A percentile compares a stretch with the other conserved stretches of the same genome.
phyloP scores from a whole-genome alignment of 305 asterid genomes.

The Fraxinus velutina region DNA sequence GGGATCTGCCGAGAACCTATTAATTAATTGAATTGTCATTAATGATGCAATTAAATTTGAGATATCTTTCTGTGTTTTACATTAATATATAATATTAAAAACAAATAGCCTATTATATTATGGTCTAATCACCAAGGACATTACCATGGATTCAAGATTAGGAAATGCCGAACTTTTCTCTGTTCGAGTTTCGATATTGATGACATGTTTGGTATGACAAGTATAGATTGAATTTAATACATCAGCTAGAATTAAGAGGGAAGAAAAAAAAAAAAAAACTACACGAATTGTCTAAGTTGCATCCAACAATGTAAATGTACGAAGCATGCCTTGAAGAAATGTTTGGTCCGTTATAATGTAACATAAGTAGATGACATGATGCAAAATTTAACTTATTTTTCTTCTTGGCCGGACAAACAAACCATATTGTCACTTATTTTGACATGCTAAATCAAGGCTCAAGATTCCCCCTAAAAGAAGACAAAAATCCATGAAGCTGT shows the following conservation, averaged over 20 bases:
- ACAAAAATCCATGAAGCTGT: background rate
- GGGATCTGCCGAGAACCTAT: background rate
- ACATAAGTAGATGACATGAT: background rate
- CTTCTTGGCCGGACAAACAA: background rate
- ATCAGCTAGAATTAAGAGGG: background rate
- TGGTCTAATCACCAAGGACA: background rate
- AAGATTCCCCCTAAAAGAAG: background rate
- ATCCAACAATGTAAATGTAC: background rate
- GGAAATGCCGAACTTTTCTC: background rate
- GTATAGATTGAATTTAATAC: background rate
- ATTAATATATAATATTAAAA: too few relatives aligned
- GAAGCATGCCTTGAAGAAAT: background rate
- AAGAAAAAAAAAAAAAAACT: too few relatives aligned
- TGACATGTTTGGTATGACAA: background rate
- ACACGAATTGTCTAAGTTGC: background rate
- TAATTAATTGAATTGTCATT: background rate
- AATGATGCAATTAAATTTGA: background rate
- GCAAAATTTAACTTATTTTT: background rate
- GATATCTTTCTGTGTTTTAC: background rate
- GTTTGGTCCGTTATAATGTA: background rate
- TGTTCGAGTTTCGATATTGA: background rate
- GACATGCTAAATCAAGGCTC: background rate
- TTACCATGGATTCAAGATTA: background rate
- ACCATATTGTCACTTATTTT: background rate
- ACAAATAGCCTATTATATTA: background rate